Evolutionary conservation across 805 yeast genomes (phyloP), one percentile per base, ranked within the genome.

Genomic region (Teunomyces stri): DNA sequence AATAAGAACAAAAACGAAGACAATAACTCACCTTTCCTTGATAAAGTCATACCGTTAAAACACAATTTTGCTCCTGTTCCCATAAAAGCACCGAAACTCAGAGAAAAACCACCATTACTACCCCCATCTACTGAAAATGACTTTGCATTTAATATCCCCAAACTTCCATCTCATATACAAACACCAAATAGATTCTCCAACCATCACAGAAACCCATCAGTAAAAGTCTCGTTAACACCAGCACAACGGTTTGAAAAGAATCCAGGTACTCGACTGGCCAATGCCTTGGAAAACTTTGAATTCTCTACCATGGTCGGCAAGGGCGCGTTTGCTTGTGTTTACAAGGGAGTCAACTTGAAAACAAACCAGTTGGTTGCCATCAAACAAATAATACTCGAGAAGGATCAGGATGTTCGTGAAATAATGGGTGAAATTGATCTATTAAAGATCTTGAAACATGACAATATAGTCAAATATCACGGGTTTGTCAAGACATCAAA

Each of bases 261-360:
- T 22, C 68, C 71, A 0, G 75, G 76, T 0, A 64, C 55, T 18
- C 56, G 76, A 43, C 60, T 68, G 61, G 48, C 57, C 28, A 69
- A 68, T 53, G 78, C 76, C 2, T 63, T 76, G 16, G 79, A 75
- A 38, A 75, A 75, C 45, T 82, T 79, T 57, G 70, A 71, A 25
- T 70, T 84, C 55, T 72, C 75, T 42, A 85, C 82, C 42, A 76
- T 85, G 31, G 72, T 94, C 2, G 99, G 98, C 2, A 80, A 80
- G 50, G 99, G 99, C 1, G 97, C 97, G 0, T 90, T 82, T 62
- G 98, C 97, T 1, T 79, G 80, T 34, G 97, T 92, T 3, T 90
- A 84, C 64, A 77, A 79, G 49, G 96, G 92, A 0, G 68, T 82
- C 25, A 87, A 89, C 56, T 66, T 76, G 49, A 72, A 70, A 45